Percentiles rank a stretch among this genome's conserved stretches.
Evolutionary conservation across 2,329 filamentous ascomycete genomes (phyloP).

Genomic region (Nemania serpens): DNA sequence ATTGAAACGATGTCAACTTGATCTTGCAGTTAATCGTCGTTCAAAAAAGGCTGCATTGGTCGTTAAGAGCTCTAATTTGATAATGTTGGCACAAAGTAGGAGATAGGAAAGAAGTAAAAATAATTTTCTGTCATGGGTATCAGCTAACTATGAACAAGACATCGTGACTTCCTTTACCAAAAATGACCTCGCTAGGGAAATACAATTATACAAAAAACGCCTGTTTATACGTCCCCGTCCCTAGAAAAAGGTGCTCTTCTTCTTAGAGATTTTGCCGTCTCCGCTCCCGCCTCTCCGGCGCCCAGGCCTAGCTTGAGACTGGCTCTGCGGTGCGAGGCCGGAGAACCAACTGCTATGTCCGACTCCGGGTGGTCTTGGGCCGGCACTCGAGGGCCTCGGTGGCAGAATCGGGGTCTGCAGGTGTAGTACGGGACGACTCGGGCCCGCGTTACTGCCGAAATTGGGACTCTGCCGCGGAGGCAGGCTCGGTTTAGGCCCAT

Average conservation of each 20-base stretch:
- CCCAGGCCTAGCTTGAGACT: conserved; percentile 51
- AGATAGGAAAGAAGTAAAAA: background rate
- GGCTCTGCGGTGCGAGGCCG: conserved; percentile 44
- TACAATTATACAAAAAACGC: background rate
- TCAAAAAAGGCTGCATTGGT: background rate
- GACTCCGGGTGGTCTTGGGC: conserved; percentile 40
- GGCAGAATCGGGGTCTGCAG: conserved; percentile 44
- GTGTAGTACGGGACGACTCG: conserved; percentile 31
- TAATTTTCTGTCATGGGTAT: conserved; percentile 20
- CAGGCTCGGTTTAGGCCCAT: conserved; percentile 40
- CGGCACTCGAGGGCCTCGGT: conserved; percentile 54
- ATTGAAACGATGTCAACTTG: background rate
- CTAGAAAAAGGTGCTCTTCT: conserved; percentile 56
- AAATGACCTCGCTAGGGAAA: background rate
- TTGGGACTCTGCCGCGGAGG: conserved; percentile 42
- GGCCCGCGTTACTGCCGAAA: conserved; percentile 10
- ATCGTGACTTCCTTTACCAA: background rate
- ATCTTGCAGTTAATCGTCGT: background rate
- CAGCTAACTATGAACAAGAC: conserved; percentile 16
- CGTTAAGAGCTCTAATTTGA: background rate
- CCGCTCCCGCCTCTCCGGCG: conserved; percentile 40
- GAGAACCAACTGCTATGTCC: conserved; percentile 40
- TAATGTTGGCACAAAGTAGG: background rate
- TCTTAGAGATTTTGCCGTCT: conserved; percentile 49
- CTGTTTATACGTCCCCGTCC: background rate